Evolutionary conservation across 2,329 filamentous ascomycete species (phyloP).

Genomic region (Clonostachys sp.): DNA sequence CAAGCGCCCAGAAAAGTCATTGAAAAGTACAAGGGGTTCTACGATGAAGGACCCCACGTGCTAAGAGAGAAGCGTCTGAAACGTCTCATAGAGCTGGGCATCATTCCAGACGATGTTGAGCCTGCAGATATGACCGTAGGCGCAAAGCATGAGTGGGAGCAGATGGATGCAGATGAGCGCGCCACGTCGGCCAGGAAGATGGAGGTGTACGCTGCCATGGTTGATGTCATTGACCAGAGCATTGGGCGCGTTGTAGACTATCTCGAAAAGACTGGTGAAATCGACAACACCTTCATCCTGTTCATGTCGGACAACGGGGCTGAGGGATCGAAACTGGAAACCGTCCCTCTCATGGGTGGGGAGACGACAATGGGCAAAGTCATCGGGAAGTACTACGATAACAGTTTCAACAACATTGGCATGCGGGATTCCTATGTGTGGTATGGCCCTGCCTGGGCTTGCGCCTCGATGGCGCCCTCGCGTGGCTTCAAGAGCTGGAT

Average conservation of each 20-base stretch:
- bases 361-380: constrained; percentile 50
- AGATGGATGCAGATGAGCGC: background rate
- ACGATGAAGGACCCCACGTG: constrained; percentile 55
- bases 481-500: constrained; percentile 30
- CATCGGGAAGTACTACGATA: constrained; percentile 52
- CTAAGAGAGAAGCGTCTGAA: constrained; percentile 46
- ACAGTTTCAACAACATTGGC: constrained; percentile 45
- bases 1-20: constrained; percentile 52
- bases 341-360: constrained; percentile 11
- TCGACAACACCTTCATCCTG: constrained; percentile 59
- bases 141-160: constrained; percentile 8
- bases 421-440: constrained; percentile 53
- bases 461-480: constrained; percentile 27
- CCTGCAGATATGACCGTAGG: background rate
- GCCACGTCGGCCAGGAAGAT: background rate
- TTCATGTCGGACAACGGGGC: constrained; percentile 63
- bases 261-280: constrained; percentile 48
- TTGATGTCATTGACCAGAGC: constrained; percentile 56
- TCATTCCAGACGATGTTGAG: constrained; percentile 24
- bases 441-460: constrained; percentile 54
- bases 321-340: constrained; percentile 54
- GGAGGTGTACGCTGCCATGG: constrained; percentile 56
- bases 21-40: constrained; percentile 52
- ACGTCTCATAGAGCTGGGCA: constrained; percentile 48
- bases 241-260: constrained; percentile 55